Evolutionary conservation across 352 stramenopile species (phyloP).

Genomic region (Phytophthora tentaculata): DNA sequence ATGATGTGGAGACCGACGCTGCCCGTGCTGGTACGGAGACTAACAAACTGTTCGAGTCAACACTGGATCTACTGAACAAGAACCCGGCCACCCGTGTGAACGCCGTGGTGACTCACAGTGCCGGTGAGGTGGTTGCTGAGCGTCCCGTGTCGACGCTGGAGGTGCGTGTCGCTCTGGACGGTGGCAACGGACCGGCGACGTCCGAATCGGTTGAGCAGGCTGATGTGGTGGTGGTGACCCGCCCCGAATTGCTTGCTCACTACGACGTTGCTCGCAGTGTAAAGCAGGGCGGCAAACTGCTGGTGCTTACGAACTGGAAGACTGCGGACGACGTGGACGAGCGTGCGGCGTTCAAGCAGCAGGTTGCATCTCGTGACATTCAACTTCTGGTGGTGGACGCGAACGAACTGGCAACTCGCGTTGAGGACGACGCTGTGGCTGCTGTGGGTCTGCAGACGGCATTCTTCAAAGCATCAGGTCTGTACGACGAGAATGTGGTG

Average conservation of each 20-base stretch:
- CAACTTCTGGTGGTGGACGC: constrained; percentile 62
- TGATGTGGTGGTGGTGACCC: constrained; percentile 67
- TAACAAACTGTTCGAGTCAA: constrained; percentile 43
- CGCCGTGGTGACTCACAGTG: constrained; percentile 64
- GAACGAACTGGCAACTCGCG: constrained; percentile 54
- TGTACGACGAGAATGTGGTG: constrained; percentile 69
- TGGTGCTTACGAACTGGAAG: constrained; percentile 70
- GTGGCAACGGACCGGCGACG: constrained; percentile 38
- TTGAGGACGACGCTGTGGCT: constrained; percentile 60
- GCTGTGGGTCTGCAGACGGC: constrained; percentile 55
- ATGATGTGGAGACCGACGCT: constrained; percentile 68
- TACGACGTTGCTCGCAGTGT: constrained; percentile 63
- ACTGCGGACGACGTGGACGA: constrained; percentile 70
- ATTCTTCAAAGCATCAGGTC: constrained; percentile 63
- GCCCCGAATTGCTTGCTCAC: constrained; percentile 48
- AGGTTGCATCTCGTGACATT: constrained; percentile 57
- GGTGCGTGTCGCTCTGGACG: constrained; percentile 57
- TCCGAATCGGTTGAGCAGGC: constrained; percentile 62
- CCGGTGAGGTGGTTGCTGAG: constrained; percentile 14
- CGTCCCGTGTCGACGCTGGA: constrained; percentile 62
- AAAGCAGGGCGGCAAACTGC: constrained; percentile 59
- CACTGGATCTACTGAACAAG: constrained; percentile 61
- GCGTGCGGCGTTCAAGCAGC: constrained; percentile 55
- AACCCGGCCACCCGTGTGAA: constrained; percentile 72
- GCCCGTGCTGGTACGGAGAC: constrained; percentile 42